phyloP scores from a whole-genome alignment of 2,329 filamentous ascomycete genomes.

The Pseudogymnoascus sp. region DNA sequence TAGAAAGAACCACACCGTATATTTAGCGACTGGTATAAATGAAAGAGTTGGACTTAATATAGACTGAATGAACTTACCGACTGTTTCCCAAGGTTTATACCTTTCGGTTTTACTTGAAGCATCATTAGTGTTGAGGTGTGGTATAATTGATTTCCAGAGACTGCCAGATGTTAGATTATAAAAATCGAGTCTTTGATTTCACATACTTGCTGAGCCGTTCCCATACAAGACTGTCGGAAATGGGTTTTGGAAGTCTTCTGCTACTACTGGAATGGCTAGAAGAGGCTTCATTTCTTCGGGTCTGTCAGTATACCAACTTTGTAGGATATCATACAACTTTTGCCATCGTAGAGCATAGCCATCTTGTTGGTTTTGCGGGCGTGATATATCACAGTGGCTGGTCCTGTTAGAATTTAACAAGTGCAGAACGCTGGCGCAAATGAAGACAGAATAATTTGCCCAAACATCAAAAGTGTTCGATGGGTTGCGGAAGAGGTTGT shows the following conservation, averaged over 20 bases:
- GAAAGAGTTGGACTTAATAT: not conserved
- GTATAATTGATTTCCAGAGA: conserved; percentile 33
- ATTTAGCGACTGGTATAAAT: not conserved
- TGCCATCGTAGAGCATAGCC: conserved; percentile 31
- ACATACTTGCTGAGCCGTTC: conserved; percentile 8
- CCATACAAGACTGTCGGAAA: conserved; percentile 19
- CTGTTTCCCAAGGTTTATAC: conserved; percentile 20
- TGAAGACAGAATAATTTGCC: conserved; percentile 45
- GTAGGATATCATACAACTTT: conserved; percentile 34
- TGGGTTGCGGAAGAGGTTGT: conserved; percentile 30
- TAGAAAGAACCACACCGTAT: conserved; percentile 20
- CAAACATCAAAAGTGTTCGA: conserved; percentile 38
- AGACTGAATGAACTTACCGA: conserved; percentile 18
- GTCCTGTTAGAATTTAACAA: conserved; percentile 24
- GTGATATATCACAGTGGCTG: not conserved
- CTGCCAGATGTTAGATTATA: conserved; percentile 13
- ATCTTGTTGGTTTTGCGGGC: conserved; percentile 18
- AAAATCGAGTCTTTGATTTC: not conserved
- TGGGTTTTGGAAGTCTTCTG: conserved; percentile 23
- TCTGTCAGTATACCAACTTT: conserved; percentile 35
- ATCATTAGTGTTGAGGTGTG: conserved; percentile 28
- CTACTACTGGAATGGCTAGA: conserved; percentile 30
- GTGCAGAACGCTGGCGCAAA: conserved; percentile 39
- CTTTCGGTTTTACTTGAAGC: conserved; percentile 29
- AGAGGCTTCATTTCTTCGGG: conserved; percentile 34